Evolutionary conservation across 1,139 yeast species (phyloP), one percentile per base, ranked within the genome.

Genomic region (Saccharomyces hybrid): DNA sequence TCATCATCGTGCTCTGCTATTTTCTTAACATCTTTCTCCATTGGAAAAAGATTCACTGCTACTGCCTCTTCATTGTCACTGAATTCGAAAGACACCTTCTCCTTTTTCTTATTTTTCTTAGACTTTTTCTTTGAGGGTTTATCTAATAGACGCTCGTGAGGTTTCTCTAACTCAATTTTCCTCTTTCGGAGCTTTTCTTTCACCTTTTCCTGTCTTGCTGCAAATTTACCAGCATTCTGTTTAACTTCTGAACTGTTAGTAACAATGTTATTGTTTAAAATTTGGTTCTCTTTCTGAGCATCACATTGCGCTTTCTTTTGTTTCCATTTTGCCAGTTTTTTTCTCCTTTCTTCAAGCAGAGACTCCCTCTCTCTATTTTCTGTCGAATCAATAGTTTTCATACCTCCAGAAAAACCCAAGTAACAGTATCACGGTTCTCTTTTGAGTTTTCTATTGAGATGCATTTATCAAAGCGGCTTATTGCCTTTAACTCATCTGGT

Each of bases 161-260:
- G 16, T 28, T 31, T 48, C 48, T 49, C 58, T 29, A 44, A 51
- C 28, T 52, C 58, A 50, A 63, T 62, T 67, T 65, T 54, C 59
- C 74, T 77, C 61, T 73, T 76, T 64, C 66, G 68, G 63, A 75
- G 76, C 78, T 79, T 75, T 1, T 73, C 76, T 42, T 72, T 75
- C 4, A 75, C 58, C 58, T 70, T 73, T 57, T 66, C 67, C 44
- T 66, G 67, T 50, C 67, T 58, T 29, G 53, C 64, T 8, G 54
- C 51, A 21, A 44, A 42, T 41, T 56, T 54, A 11, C 47, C 55
- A 29, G 21, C 26, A 9, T 27, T 38, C 31, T 9, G 48, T 19
- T 52, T 51, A 50, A 51, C 57, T 31, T 49, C 54, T 32, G 49
- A 50, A 12, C 47, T 52, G 58, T 58, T 63, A 59, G 64, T 59